Evolutionary conservation across 2,329 filamentous ascomycete genomes (phyloP), one percentile per base, ranked within the genome.

Genomic region (Clarireedia monteithiana): DNA sequence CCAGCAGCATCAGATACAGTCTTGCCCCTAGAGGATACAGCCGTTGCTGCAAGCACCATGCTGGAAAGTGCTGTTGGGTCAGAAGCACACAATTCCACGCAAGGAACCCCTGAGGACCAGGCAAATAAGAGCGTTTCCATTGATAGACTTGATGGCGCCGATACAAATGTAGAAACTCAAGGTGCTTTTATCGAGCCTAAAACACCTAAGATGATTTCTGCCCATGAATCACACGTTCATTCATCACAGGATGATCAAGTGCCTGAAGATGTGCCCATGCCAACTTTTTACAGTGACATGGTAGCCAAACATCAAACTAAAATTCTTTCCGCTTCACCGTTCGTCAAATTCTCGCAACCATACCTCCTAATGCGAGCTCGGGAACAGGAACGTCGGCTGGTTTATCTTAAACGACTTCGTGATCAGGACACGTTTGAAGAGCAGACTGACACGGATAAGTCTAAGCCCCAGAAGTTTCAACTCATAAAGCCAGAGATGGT

Each of bases 401-500:
- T 87, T 1, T 90, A 95, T 68, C 78, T 96, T 48, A 92, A 88
- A 67, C 81, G 85, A 50, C 78, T 97, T 10, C 84, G 89, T 39
- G 90, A 96, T 64, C 88, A 95, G 61, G 81, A 86, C 63, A 75
- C 79, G 0, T 71, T 80, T 9, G 79, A 83, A 58, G 80, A 82
- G 52, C 71, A 65, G 38, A 74, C 71, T 4, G 77, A 80, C 24
- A 75, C 79, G 10, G 86, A 89, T 60, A 85, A 86, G 61, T 67
- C 74, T 5, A 83, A 81, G 47, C 78, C 80, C 1, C 84, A 88
- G 56, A 85, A 84, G 36, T 99, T 99, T 63, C 86, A 95, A 63
- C 80, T 99, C 9, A 95, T 99, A 60, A 89, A 88, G 59, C 92
- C 94, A 1, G 89, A 96, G 64, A 97, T 97, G 91, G 88, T 99